A percentile compares a stretch with the other conserved stretches of the same genome.
phyloP scores from a whole-genome alignment of 2,329 filamentous ascomycete genomes.

The Aureobasidium leucospermi region DNA sequence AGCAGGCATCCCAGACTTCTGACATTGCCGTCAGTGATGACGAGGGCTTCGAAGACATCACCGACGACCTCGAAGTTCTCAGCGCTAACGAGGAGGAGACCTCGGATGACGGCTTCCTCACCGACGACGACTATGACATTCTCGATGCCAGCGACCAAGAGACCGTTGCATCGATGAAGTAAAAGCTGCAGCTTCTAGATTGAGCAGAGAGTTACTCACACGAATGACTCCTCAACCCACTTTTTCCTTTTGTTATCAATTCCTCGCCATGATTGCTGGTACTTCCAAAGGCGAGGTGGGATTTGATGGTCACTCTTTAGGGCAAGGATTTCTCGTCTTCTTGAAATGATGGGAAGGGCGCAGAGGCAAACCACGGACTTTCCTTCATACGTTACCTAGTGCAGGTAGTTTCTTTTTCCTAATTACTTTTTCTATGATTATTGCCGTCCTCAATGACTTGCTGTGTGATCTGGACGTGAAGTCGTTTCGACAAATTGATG shows the following conservation, averaged over 20 bases:
- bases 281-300: neutral
- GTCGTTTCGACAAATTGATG: neutral
- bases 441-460: neutral
- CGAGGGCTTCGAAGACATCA: conserved; percentile 42
- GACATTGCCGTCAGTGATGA: conserved; percentile 26
- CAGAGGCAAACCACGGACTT: neutral
- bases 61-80: conserved; percentile 41
- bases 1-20: conserved; percentile 45
- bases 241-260: neutral
- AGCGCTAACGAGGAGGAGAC: conserved; percentile 52
- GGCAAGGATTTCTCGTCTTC: neutral
- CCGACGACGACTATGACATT: conserved; percentile 97
- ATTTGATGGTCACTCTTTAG: conserved; percentile 6
- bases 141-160: conserved; percentile 93
- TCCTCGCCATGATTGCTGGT: neutral
- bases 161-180: conserved; percentile 24
- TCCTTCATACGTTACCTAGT: neutral
- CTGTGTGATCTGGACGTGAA: too few species aligned
- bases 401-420: neutral
- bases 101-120: conserved; percentile 72
- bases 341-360: neutral
- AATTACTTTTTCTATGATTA: neutral
- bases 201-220: neutral
- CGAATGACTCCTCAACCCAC: neutral
- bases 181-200: neutral